phyloP scores from a whole-genome alignment of 1,139 yeast species.

The Pichia sp. region DNA sequence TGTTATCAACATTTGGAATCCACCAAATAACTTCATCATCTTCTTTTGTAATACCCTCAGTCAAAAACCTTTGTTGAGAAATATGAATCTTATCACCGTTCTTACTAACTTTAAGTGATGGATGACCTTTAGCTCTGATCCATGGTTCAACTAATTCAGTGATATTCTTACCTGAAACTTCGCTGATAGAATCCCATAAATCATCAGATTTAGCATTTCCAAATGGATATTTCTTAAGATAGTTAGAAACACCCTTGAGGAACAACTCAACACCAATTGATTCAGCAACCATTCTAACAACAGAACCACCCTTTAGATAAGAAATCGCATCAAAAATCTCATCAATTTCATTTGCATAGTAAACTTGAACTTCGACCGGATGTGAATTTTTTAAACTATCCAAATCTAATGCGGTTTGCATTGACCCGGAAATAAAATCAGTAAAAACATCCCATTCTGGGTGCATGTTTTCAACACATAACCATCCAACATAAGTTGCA shows the following conservation, averaged over 20 bases:
- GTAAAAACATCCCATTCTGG: slow-evolving; percentile 58
- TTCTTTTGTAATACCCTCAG: slow-evolving; percentile 43
- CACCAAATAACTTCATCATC: slow-evolving; percentile 47
- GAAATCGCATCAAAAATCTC: slow-evolving; percentile 54
- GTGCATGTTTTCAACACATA: slow-evolving; percentile 45
- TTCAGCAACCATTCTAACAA: slow-evolving; percentile 49
- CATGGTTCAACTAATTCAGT: slow-evolving; percentile 44
- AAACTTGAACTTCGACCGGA: slow-evolving; percentile 53
- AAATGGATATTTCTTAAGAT: slow-evolving; percentile 43
- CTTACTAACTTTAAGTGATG: slow-evolving; percentile 37
- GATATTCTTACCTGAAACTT: slow-evolving; percentile 42
- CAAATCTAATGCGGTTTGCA: slow-evolving; percentile 47
- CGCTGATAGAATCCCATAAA: slow-evolving; percentile 46
- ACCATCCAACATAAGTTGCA: slow-evolving; percentile 55
- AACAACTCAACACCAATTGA: slow-evolving; percentile 47
- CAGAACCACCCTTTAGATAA: slow-evolving; percentile 51
- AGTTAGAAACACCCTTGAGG: slow-evolving; percentile 48
- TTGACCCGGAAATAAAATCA: slow-evolving; percentile 45
- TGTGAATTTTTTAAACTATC: slow-evolving; percentile 52
- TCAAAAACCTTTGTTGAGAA: slow-evolving; percentile 50
- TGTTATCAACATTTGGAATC: slow-evolving; percentile 49
- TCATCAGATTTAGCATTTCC: slow-evolving; percentile 49
- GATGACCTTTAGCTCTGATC: slow-evolving; percentile 51
- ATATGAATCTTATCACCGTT: slow-evolving; percentile 33
- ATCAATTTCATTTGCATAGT: slow-evolving; percentile 49